These are phyloP conservation scores for Calonectria pseudoreteaudii DNA, from an alignment of 2,329 filamentous ascomycete genomes.

Conservation along the genomic window DNA sequence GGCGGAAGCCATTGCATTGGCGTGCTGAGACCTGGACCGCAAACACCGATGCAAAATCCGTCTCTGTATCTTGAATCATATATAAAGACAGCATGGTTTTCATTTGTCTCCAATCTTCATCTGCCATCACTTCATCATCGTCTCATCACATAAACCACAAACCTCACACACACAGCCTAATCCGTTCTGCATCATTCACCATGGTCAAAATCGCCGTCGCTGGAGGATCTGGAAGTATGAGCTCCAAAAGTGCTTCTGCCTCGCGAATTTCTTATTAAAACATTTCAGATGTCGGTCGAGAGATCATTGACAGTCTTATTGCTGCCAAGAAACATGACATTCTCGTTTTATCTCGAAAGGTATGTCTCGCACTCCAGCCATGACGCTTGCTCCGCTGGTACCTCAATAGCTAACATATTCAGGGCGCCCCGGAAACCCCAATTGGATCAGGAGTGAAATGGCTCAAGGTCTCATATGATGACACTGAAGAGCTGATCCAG, in stretches of 20 bases:
- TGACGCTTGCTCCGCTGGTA: too few relatives aligned
- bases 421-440: conserved; percentile 25
- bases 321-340: conserved; percentile 64
- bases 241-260: too few relatives aligned
- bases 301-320: conserved; percentile 63
- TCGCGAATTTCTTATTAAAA: neutral
- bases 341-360: conserved; percentile 61
- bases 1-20: neutral
- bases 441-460: conserved; percentile 21
- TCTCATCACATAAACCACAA: neutral
- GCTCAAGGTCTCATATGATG: conserved; percentile 48
- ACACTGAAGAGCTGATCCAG: conserved; percentile 45
- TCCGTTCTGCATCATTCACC: neutral
- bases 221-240: conserved; percentile 37
- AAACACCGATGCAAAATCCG: neutral
- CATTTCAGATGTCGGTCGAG: conserved; percentile 61
- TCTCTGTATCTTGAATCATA: neutral
- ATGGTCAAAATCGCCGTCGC: conserved; percentile 42
- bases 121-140: neutral
- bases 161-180: conserved; percentile 3
- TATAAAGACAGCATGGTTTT: neutral
- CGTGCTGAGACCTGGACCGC: neutral
- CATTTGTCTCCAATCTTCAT: neutral
- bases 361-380: conserved; percentile 29
- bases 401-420: neutral